Percentiles rank a stretch among this genome's conserved stretches.
phyloP scores from a whole-genome alignment of 192 early-diverging fungal species.

The Fimicolochytrium jonesii region DNA sequence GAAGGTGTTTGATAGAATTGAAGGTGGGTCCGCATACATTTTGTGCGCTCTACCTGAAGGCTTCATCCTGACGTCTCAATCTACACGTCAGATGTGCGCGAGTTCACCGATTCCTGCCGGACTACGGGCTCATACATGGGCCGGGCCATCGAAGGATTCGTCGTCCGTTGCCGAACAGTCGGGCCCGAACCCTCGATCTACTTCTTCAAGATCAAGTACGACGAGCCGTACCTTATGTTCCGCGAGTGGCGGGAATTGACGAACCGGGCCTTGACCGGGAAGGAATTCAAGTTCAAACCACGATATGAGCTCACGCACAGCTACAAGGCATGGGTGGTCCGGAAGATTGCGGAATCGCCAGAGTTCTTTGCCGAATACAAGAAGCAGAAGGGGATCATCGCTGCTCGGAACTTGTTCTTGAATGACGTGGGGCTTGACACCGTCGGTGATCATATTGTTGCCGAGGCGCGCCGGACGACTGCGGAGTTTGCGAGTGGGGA shows the following conservation, averaged over 20 bases:
- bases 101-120: constrained; percentile 65
- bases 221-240: constrained; percentile 91
- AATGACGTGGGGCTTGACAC: constrained; percentile 2
- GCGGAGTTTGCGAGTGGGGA: constrained; percentile 27
- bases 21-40: constrained; percentile 29
- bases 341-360: constrained; percentile 56
- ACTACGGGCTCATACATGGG: constrained; percentile 61
- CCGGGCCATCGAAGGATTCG: constrained; percentile 85
- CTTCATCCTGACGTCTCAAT: too few species aligned
- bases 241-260: constrained; percentile 97
- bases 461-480: constrained; percentile 20
- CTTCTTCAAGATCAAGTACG: constrained; percentile 94
- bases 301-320: constrained; percentile 52
- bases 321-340: constrained; percentile 74
- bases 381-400: constrained; percentile 78
- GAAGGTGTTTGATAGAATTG: constrained; percentile 48
- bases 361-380: constrained; percentile 61
- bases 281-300: constrained; percentile 34
- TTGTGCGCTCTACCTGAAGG: too few species aligned
- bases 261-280: constrained; percentile 48
- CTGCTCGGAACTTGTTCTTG: constrained; percentile 73
- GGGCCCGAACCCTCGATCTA: constrained; percentile 19
- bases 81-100: constrained; percentile 65
- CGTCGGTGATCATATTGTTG: constrained; percentile 17
- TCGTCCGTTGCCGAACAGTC: constrained; percentile 67